phyloP scores from a whole-genome alignment of 306 rosid genomes.

The Alnus rubra region DNA sequence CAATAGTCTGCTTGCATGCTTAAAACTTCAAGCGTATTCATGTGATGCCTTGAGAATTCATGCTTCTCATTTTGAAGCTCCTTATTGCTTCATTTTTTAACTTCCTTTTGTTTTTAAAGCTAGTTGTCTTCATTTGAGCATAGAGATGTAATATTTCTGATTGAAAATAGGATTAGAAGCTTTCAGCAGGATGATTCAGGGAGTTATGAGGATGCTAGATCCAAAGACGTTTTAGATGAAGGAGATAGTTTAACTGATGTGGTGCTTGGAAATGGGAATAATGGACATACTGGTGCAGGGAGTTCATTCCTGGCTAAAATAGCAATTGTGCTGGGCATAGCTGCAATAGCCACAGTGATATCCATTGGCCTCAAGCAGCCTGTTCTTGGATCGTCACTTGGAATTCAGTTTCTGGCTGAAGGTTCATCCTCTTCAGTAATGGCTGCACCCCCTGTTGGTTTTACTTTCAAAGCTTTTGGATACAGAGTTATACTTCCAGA shows the following conservation, averaged over 20 bases:
- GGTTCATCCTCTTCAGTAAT: constrained; percentile 47
- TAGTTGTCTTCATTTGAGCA: neutral
- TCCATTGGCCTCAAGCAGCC: constrained; percentile 42
- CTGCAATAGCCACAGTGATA: constrained; percentile 46
- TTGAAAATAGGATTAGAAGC: constrained; percentile 47
- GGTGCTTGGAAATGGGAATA: constrained; percentile 28
- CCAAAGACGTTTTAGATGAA: constrained; percentile 25
- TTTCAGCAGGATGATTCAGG: constrained; percentile 37
- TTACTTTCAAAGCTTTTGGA: constrained; percentile 51
- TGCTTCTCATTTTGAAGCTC: constrained; percentile 1
- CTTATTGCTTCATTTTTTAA: neutral
- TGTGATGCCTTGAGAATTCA: neutral
- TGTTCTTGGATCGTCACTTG: constrained; percentile 41
- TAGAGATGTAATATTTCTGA: constrained; percentile 6
- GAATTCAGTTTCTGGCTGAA: constrained; percentile 45
- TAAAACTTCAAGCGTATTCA: neutral
- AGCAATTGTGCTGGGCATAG: constrained; percentile 55
- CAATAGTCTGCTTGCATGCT: neutral
- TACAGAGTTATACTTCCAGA: constrained; percentile 51
- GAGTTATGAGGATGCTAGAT: constrained; percentile 26
- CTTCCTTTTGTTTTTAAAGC: neutral
- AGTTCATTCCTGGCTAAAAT: constrained; percentile 45
- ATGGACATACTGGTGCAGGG: constrained; percentile 19
- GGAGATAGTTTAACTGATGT: constrained; percentile 27
- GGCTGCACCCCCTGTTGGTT: constrained; percentile 42